These are phyloP conservation scores for Guillardia theta DNA, from an alignment of 78 protist genomes.

Conservation along the genomic window DNA sequence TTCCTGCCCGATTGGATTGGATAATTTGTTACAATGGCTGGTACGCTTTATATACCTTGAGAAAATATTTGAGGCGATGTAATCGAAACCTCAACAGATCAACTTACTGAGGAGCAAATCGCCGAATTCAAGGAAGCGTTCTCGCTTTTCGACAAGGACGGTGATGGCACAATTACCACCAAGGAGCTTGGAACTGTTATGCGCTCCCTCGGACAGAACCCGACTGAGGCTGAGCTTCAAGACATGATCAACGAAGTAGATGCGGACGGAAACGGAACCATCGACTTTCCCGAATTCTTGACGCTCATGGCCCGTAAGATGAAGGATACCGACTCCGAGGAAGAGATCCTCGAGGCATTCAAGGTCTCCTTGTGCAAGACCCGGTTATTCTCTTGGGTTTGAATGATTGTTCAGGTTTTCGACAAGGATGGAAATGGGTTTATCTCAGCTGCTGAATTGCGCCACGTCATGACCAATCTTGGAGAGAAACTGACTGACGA, in stretches of 20 bases:
- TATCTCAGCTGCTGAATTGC: constrained; percentile 81
- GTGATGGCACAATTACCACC: constrained; percentile 83
- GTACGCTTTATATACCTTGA: no score
- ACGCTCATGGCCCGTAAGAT: constrained; percentile 92
- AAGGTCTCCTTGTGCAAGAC: constrained; percentile 62
- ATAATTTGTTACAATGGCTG: no score
- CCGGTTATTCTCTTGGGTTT: neutral
- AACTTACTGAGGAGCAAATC: constrained; percentile 75
- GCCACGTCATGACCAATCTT: constrained; percentile 77
- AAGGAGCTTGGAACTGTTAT: constrained; percentile 96
- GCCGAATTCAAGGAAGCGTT: constrained; percentile 82
- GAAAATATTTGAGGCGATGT: no score
- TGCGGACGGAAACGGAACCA: constrained; percentile 72
- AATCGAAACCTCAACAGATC: no score
- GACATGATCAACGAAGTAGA: constrained; percentile 98
- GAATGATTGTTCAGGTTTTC: constrained; percentile 50
- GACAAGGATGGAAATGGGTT: constrained; percentile 95
- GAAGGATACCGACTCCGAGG: constrained; percentile 97
- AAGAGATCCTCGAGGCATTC: constrained; percentile 99
- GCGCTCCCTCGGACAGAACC: constrained; percentile 96
- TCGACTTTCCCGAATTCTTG: constrained; percentile 85
- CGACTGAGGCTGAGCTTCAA: constrained; percentile 90
- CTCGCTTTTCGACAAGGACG: constrained; percentile 78
- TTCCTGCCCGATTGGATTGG: no score
- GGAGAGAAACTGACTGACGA: constrained; percentile 82